These are phyloP conservation scores for Tricladium varicosporioides DNA, from an alignment of 2,329 filamentous ascomycete species.

Conservation along the genomic window DNA sequence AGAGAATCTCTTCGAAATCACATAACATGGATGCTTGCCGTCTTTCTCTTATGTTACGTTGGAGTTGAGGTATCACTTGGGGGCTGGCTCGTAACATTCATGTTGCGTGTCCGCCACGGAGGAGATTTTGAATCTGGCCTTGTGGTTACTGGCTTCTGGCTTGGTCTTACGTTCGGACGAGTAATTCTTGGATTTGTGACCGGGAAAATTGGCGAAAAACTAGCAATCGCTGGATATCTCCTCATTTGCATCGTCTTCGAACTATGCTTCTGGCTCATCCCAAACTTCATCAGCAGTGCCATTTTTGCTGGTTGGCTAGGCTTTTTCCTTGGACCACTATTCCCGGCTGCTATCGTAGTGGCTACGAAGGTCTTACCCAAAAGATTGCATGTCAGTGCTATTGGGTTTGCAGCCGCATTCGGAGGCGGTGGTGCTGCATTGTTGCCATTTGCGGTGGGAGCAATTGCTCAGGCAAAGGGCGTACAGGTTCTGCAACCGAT, in stretches of 20 bases:
- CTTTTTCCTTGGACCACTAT: conserved; percentile 78
- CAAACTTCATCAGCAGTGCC: conserved; percentile 70
- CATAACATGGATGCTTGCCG: conserved; percentile 67
- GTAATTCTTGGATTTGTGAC: conserved; percentile 76
- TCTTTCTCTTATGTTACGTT: conserved; percentile 78
- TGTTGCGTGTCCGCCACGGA: conserved; percentile 68
- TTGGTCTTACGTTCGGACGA: conserved; percentile 74
- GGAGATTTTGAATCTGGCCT: conserved; percentile 71
- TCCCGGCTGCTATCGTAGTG: conserved; percentile 71
- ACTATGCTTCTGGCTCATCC: conserved; percentile 78
- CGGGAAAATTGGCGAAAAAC: conserved; percentile 69
- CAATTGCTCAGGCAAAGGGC: conserved; percentile 58
- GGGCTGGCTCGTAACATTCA: conserved; percentile 79
- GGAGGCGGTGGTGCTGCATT: conserved; percentile 68
- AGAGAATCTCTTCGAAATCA: conserved; percentile 41
- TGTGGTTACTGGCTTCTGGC: conserved; percentile 79
- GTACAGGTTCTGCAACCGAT: conserved; percentile 58
- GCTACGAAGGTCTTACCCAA: conserved; percentile 72
- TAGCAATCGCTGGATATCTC: conserved; percentile 64
- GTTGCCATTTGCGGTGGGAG: conserved; percentile 65
- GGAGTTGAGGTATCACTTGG: conserved; percentile 73
- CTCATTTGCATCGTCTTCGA: conserved; percentile 61
- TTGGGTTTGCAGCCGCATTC: conserved; percentile 78
- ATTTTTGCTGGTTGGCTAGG: conserved; percentile 71
- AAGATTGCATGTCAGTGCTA: conserved; percentile 72